Evolutionary conservation across 495 filamentous ascomycete species (phyloP), one percentile per base, ranked within the genome.

Genomic region (Staphylotrichum longicolle): DNA sequence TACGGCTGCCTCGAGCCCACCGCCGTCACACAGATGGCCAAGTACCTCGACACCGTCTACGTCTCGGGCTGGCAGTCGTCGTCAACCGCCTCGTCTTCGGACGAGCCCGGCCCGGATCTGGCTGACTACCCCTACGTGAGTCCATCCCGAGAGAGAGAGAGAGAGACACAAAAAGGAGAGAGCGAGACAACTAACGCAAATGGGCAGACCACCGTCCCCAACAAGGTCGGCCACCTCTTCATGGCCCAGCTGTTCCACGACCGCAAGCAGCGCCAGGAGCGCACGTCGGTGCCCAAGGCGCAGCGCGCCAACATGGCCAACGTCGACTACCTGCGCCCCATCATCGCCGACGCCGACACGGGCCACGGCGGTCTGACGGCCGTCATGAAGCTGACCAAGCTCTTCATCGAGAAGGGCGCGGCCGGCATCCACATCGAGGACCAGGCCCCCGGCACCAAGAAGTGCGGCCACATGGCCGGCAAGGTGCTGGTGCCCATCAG

Each of bases 221-320:
- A 96, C 83, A 98, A 98, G 78, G 95, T 98, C 64, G 83, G 89
- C 67, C 94, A 98, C 68, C 86, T 98, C 40, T 98, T 92, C 82
- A 90, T 94, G 83, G 93, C 94, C 34, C 95, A 98, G 76, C 88
- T 97, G 58, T 98, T 98, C 87, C 94, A 98, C 77, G 95, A 98
- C 83, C 89, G 94, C 66, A 98, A 98, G 78, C 94, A 98, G 74
- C 88, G 94, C 54, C 90, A 97, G 76, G 94, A 97, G 74, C 91
- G 94, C 57, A 75, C 98, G 41, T 88, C 85, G 39, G 88, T 86
- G 5, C 88, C 93, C 9, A 86, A 87, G 67, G 78, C 83, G 20
- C 79, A 91, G 70, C 90, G 94, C 40, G 70, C 74, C 66, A 90
- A 84, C 47, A 79, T 96, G 53, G 83, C 88, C 63, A 93, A 94